Percentiles rank a stretch among this genome's conserved stretches.
Evolutionary conservation across 2,329 filamentous ascomycete species (phyloP).

Genomic region (Akanthomyces uredinophilus): DNA sequence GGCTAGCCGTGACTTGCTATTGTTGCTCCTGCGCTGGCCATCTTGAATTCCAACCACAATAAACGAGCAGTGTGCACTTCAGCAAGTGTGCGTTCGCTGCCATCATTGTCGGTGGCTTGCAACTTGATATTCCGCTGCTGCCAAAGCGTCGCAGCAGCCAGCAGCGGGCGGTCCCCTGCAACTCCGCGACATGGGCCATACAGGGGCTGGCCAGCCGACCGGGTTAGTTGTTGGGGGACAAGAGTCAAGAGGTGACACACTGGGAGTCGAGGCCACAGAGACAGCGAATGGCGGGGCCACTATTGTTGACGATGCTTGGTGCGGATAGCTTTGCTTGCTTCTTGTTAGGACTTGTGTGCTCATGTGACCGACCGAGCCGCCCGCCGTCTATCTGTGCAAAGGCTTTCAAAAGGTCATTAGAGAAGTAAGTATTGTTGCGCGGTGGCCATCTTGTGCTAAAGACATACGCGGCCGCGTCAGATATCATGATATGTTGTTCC

Average conservation of each 20-base stretch:
- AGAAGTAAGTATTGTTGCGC: neutral
- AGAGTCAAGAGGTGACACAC: neutral
- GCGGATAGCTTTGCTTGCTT: neutral
- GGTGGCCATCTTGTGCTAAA: neutral
- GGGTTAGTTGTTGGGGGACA: neutral
- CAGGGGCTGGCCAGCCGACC: neutral
- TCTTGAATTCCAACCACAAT: too few relatives aligned
- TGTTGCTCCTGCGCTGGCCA: too few relatives aligned
- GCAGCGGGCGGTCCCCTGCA: neutral
- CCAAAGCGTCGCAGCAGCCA: neutral
- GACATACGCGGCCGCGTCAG: neutral
- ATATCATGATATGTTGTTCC: neutral
- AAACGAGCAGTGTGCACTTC: too few relatives aligned
- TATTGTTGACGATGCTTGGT: neutral
- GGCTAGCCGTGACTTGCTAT: too few relatives aligned
- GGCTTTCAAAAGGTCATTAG: neutral
- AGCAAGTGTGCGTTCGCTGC: neutral
- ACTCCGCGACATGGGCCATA: neutral
- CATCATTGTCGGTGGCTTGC: neutral
- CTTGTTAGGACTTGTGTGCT: neutral
- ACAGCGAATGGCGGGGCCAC: neutral
- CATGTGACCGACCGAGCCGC: neutral
- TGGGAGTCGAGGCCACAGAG: neutral
- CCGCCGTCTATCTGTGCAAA: neutral
- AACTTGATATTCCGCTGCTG: neutral